phyloP scores from a whole-genome alignment of 108 stramenopile species.

The Epipyxis sp. region DNA sequence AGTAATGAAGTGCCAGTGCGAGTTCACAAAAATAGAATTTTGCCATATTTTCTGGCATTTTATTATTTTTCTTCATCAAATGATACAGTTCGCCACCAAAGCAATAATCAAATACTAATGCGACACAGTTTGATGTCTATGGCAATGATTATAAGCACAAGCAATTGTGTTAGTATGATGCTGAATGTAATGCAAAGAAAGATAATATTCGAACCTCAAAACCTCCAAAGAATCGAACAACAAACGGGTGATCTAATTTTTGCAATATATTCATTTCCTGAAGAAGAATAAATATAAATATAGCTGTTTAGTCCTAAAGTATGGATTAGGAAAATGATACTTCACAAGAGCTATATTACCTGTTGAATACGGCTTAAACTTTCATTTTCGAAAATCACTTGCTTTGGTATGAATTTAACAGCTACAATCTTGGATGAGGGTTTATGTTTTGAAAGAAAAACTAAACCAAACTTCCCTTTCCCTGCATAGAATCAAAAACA shows the following conservation, averaged over 20 bases:
- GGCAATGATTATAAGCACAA: no score
- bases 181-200: neutral
- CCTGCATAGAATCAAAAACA: no score
- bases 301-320: no score
- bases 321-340: no score
- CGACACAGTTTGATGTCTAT: neutral
- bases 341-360: no score
- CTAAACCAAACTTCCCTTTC: conserved; percentile 32
- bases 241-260: conserved; percentile 10
- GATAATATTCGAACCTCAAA: neutral
- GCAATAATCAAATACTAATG: conserved; percentile 5
- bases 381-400: conserved; percentile 18
- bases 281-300: no score
- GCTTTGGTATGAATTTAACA: conserved; percentile 25
- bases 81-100: conserved; percentile 23
- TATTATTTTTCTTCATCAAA: conserved; percentile 13
- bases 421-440: conserved; percentile 3
- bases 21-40: conserved; percentile 32
- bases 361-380: neutral
- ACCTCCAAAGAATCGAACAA: conserved; percentile 20
- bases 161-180: no score
- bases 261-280: conserved; percentile 16
- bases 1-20: neutral
- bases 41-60: neutral
- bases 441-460: conserved; percentile 20